Base-by-base conservation (phyloP, 257 asterid species). In the Misopates orontium region DNA sequence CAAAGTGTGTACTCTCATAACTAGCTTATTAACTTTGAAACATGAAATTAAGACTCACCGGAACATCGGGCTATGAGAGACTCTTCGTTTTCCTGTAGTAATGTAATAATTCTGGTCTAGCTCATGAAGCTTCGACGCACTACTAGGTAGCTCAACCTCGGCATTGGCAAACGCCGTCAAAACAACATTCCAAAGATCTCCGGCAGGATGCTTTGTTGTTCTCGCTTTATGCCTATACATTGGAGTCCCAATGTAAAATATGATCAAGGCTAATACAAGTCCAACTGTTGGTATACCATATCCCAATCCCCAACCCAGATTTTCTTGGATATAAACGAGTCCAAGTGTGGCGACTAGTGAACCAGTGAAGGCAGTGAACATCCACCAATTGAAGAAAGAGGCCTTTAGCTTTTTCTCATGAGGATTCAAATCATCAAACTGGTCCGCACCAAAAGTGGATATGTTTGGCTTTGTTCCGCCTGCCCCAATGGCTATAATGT, bases 301-400 rank as follows among this genome's bases (percentile, higher is more conserved):
- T 1, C 96, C 95, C 71, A 84, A 56, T 23, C 92, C 95, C 97
- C 97, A 90, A 9, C 97, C 88, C 49, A 86, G 41, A 68, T 90
- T 90, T 22, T 90, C 96, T 73, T 90, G 97, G 25, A 90, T 81
- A 73, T 90, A 90, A 10, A 90, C 96, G n/a, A 90, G 88, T 50
- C 87, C 96, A 8, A 90, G 69, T 1, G 94, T 87, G 3, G 96
- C 97, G 32, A 84, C 56, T 11, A 90, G 66, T 23, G 90, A 95
- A 3, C 97, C 97, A 0, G 77, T 77, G 71, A 87, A 90, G 39
- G 96, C 73, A 21, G 92, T 84, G 67, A 90, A 90, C 94, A 88
- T 90, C 97, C 97, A 90, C 97, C 97, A 90, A 56, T 90, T 90
- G 74, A 90, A 90, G 82, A 90, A 90, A 12, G 96, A 87, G 20